Conservation (phyloP, 2,329 filamentous ascomycete genomes). For the Podosphaera fusca region DNA sequence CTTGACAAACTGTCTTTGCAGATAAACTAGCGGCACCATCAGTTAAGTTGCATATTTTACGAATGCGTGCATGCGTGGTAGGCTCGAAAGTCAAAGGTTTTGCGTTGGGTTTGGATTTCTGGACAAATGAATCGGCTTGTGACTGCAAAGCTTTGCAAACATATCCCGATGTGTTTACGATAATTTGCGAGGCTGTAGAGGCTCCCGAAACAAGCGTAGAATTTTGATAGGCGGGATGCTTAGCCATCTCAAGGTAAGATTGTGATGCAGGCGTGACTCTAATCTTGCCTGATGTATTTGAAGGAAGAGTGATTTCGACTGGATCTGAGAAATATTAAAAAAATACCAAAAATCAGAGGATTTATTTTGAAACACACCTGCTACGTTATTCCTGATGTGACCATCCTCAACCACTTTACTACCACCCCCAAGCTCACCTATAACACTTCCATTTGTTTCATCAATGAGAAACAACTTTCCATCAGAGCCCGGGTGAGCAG, state of each 20-base stretch:
- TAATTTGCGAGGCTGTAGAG: constrained; percentile 66
- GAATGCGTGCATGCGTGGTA: constrained; percentile 60
- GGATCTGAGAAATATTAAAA: constrained; percentile 29
- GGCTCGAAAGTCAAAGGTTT: constrained; percentile 78
- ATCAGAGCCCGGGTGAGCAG: constrained; percentile 30
- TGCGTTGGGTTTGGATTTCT: constrained; percentile 50
- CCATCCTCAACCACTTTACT: constrained; percentile 61
- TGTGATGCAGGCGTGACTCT: constrained; percentile 42
- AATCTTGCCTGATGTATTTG: constrained; percentile 41
- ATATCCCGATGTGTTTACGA: constrained; percentile 68
- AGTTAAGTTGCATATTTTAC: constrained; percentile 77
- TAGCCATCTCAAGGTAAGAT: constrained; percentile 52
- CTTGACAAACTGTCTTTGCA: constrained; percentile 66
- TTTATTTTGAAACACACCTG: constrained; percentile 35
- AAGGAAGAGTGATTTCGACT: constrained; percentile 53
- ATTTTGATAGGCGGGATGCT: constrained; percentile 80
- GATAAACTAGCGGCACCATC: constrained; percentile 56
- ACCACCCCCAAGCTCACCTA: constrained; percentile 70
- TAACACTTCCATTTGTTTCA: constrained; percentile 86
- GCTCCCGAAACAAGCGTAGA: constrained; percentile 73
- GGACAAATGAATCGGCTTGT: constrained; percentile 60
- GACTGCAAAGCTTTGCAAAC: constrained; percentile 55
- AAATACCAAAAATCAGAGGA: neutral
- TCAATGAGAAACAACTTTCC: constrained; percentile 83
- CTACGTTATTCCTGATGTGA: constrained; percentile 61